Evolutionary conservation across 225 moss, liverwort and hornwort genomes (phyloP), one percentile per base, ranked within the genome.

Genomic region (Marchantia paleacea): DNA sequence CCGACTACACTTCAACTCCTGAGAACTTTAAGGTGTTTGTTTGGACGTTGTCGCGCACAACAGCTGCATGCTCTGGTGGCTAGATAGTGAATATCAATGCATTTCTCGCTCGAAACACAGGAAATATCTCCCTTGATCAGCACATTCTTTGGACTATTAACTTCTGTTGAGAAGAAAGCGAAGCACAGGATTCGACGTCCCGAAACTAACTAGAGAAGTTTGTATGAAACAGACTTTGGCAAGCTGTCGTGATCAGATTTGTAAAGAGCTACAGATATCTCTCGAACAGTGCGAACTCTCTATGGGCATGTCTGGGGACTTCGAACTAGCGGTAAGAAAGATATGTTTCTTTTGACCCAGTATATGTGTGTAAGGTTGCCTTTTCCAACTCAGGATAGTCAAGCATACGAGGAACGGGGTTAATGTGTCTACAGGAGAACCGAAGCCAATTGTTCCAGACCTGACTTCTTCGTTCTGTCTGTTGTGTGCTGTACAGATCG

Each of bases 271-370:
- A 54, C 83, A 86, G 52, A 82, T 96, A 85, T 90, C 90, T 75
- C 85, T 83, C 69, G 89, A 92, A 47, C 87, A 91, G 61, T 94
- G 90, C 86, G 94, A 96, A 73, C 85, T 96, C 24, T 96, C 96
- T 69, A 96, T 96, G 96, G 96, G 96, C 86, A 96, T 93, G 96
- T 96, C 94, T 24, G 90, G 92, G 68, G 93, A 96, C 87, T 96
- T 96, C 66, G 94, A 96, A 88, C 85, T 90, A 49, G 92, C 96
- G 85, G 96, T 92, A 88, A 74, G 81, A 11, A 74, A 77, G 49
- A 39, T 11, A 14, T 57, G 57, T 12, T 57, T 12, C 19, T 57
- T 13, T 57, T 16, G 9, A 7, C 49, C n/a, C 0, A 55, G 8
- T 19, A 7, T 12, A 14, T 29, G 11, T 28, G 69, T 31, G 5